A percentile compares a stretch with the other conserved stretches of the same genome.
Evolutionary conservation across 352 stramenopile species (phyloP).

Genomic region (Globisporangium lucens): DNA sequence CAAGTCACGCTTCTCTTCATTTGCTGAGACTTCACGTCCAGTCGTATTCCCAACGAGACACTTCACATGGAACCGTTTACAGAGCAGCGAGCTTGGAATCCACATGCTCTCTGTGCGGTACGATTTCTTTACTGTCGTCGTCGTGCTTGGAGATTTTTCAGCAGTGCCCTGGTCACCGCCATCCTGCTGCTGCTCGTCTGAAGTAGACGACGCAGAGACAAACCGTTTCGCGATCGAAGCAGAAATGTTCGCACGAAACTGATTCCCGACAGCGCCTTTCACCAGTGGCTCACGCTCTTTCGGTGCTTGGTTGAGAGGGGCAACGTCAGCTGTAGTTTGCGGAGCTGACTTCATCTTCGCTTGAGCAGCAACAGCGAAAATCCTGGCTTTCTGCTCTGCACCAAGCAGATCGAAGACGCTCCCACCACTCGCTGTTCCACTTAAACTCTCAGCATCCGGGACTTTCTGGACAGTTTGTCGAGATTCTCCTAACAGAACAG

Average conservation of each 20-base stretch:
- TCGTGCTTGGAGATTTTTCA: not conserved
- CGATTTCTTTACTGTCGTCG: constrained; percentile 31
- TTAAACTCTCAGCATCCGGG: not conserved
- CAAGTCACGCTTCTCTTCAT: constrained; percentile 36
- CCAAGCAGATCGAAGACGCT: constrained; percentile 70
- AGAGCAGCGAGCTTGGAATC: constrained; percentile 67
- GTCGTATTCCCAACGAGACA: constrained; percentile 31
- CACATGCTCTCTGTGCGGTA: constrained; percentile 50
- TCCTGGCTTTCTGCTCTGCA: constrained; percentile 38
- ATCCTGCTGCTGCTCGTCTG: constrained; percentile 11
- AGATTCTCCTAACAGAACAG: constrained; percentile 32
- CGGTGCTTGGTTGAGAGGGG: not conserved
- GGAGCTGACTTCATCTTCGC: constrained; percentile 15
- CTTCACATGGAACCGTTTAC: constrained; percentile 82
- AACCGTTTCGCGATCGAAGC: constrained; percentile 84
- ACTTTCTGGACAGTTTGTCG: constrained; percentile 1
- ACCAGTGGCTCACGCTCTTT: constrained; percentile 37
- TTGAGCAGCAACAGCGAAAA: constrained; percentile 37
- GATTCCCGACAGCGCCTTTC: constrained; percentile 25
- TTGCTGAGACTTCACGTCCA: constrained; percentile 17
- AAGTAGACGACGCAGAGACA: constrained; percentile 35
- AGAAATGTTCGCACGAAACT: constrained; percentile 74
- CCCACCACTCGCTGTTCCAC: not conserved
- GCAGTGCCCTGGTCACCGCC: not conserved
- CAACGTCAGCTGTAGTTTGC: not conserved